Conservation (phyloP, 441 rosid species). For the Pelargonium fulgidum region DNA sequence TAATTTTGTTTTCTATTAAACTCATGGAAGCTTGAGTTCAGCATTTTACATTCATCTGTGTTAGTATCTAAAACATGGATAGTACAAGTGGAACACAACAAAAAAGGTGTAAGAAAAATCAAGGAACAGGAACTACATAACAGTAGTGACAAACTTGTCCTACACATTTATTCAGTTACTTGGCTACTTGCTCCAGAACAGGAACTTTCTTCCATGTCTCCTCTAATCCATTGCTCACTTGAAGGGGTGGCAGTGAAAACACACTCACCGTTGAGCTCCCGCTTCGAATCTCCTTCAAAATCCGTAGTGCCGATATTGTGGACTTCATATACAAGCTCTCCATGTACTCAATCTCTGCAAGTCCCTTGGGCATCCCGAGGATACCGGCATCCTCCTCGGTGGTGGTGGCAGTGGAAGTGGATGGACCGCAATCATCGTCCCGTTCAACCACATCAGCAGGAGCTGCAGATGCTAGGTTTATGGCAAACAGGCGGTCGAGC, state of each 20-base stretch:
- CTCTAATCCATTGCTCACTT: conserved; percentile 37
- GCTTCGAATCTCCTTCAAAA: conserved; percentile 65
- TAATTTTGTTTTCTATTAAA: too few species aligned
- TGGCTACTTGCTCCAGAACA: conserved; percentile 51
- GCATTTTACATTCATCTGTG: too few species aligned
- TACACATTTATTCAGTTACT: conserved; percentile 31
- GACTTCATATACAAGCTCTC: conserved; percentile 68
- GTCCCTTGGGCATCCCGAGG: conserved; percentile 34
- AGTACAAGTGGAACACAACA: too few species aligned
- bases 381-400: not conserved
- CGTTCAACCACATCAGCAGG: conserved; percentile 18
- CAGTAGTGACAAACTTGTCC: too few species aligned
- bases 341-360: conserved; percentile 47
- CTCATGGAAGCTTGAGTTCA: too few species aligned
- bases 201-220: conserved; percentile 54
- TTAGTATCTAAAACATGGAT: too few species aligned
- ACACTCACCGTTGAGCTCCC: conserved; percentile 76
- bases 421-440: conserved; percentile 9
- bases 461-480: conserved; percentile 16
- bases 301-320: conserved; percentile 59
- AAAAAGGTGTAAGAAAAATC: too few species aligned
- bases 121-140: too few species aligned
- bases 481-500: conserved; percentile 55
- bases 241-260: conserved; percentile 76
- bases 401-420: not conserved